These are phyloP conservation scores for Cercospora janseana DNA, from an alignment of 2,329 filamentous ascomycete species.

Conservation along the genomic window DNA sequence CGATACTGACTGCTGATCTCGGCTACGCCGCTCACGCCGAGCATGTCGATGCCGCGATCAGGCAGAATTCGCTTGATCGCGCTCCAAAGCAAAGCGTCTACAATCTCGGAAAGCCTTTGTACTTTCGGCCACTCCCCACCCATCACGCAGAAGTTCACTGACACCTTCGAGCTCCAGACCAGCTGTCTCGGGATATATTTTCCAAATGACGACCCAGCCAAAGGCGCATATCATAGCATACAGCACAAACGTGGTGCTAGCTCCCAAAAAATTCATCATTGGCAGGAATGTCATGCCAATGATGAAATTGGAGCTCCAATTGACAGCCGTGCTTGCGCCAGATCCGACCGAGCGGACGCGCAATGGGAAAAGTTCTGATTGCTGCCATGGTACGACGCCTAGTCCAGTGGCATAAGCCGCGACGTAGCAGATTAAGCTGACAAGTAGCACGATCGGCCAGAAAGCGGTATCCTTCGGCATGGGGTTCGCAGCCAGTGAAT, in stretches of 20 bases:
- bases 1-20: too few relatives aligned
- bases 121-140: constrained; percentile 59
- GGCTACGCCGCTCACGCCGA: too few relatives aligned
- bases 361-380: constrained; percentile 80
- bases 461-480: constrained; percentile 1
- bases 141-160: constrained; percentile 65
- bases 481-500: not conserved
- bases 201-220: constrained; percentile 63
- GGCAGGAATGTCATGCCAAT: constrained; percentile 85
- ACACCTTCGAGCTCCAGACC: constrained; percentile 80
- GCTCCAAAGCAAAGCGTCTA: not conserved
- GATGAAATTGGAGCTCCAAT: constrained; percentile 79
- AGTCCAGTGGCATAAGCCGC: constrained; percentile 82
- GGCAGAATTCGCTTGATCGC: not conserved
- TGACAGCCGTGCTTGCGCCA: constrained; percentile 73
- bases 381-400: constrained; percentile 94
- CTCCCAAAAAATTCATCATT: constrained; percentile 73
- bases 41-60: too few relatives aligned
- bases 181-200: constrained; percentile 81
- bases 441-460: constrained; percentile 59
- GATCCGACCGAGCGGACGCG: constrained; percentile 70
- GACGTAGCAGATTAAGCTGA: constrained; percentile 78
- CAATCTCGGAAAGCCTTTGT: constrained; percentile 4
- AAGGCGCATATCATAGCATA: constrained; percentile 69
- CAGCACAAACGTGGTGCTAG: constrained; percentile 74